Evolutionary conservation across 305 asterid species (phyloP).

Genomic region (Fraxinus nigra): DNA sequence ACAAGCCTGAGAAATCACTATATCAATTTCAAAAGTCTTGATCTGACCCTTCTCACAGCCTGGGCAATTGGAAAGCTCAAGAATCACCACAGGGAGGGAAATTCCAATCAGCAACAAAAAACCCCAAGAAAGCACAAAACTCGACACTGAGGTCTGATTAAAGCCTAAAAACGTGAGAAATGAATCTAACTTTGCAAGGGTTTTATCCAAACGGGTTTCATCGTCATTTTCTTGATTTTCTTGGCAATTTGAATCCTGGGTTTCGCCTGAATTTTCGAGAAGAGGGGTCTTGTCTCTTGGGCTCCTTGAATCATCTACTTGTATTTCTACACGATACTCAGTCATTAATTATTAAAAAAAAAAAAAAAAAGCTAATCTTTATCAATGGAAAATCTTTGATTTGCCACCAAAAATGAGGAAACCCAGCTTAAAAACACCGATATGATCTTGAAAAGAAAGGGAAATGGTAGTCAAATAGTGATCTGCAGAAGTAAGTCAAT

Average conservation of each 20-base stretch:
- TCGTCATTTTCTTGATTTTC: constrained; percentile 34
- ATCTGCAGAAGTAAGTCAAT: constrained; percentile 18
- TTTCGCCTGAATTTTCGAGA: constrained; percentile 26
- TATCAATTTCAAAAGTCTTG: constrained; percentile 68
- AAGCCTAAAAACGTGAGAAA: constrained; percentile 56
- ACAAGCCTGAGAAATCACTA: constrained; percentile 66
- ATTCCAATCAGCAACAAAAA: constrained; percentile 54
- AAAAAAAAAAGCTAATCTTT: neutral
- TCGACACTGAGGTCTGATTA: constrained; percentile 50
- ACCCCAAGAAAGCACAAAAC: constrained; percentile 52
- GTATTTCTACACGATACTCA: constrained; percentile 35
- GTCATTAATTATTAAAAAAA: constrained; percentile 30
- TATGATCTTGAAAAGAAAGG: constrained; percentile 16
- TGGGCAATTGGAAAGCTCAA: constrained; percentile 58
- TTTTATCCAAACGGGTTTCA: constrained; percentile 51
- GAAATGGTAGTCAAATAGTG: constrained; percentile 6
- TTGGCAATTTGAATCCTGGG: constrained; percentile 23
- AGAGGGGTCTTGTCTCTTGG: constrained; percentile 33
- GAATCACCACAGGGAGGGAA: constrained; percentile 53
- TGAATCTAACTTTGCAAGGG: constrained; percentile 50
- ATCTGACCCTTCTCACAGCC: constrained; percentile 73
- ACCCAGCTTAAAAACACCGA: constrained; percentile 14
- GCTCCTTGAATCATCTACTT: constrained; percentile 39
- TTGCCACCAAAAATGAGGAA: constrained; percentile 6
- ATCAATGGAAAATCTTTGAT: neutral